Evolutionary conservation across 139 green algal genomes (phyloP).

Genomic region (Yamagishiella unicocca): DNA sequence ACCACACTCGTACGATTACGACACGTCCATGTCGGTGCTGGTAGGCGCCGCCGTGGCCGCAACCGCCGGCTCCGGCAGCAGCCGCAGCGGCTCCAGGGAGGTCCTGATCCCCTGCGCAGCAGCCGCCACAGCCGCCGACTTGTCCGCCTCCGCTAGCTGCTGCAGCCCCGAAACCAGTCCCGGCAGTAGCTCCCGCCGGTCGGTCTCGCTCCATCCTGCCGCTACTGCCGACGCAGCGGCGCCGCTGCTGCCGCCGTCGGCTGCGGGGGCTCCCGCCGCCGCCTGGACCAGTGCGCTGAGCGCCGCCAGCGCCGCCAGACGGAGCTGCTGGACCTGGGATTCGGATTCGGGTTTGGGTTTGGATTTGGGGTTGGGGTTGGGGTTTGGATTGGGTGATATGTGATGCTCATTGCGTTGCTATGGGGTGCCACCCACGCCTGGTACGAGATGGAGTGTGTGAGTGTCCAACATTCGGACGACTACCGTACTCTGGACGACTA

Average conservation of each 20-base stretch:
- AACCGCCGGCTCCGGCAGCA: neutral
- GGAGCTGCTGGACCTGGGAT: slow-evolving; percentile 24
- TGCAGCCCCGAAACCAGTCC: neutral
- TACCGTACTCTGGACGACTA: too few relatives aligned
- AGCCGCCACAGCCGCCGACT: slow-evolving; percentile 20
- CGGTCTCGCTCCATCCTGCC: slow-evolving; percentile 6
- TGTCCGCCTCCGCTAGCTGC: slow-evolving; percentile 30
- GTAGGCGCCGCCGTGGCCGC: too few relatives aligned
- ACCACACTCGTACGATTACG: too few relatives aligned
- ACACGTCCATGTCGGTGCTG: too few relatives aligned
- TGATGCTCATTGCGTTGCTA: neutral
- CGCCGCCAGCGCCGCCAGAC: neutral
- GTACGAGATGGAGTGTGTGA: neutral
- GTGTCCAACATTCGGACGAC: too few relatives aligned
- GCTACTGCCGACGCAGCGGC: neutral
- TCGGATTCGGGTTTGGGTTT: neutral
- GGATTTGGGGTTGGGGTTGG: neutral
- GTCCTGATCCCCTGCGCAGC: neutral
- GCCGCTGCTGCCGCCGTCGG: neutral
- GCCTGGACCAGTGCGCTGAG: neutral
- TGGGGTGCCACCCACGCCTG: neutral
- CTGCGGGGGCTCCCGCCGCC: neutral
- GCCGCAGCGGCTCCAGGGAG: neutral
- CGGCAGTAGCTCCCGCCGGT: slow-evolving; percentile 26
- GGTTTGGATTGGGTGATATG: neutral